Base-by-base conservation (phyloP, 768 basidiomycete genomes). In the Leccinum subtestaceum region DNA sequence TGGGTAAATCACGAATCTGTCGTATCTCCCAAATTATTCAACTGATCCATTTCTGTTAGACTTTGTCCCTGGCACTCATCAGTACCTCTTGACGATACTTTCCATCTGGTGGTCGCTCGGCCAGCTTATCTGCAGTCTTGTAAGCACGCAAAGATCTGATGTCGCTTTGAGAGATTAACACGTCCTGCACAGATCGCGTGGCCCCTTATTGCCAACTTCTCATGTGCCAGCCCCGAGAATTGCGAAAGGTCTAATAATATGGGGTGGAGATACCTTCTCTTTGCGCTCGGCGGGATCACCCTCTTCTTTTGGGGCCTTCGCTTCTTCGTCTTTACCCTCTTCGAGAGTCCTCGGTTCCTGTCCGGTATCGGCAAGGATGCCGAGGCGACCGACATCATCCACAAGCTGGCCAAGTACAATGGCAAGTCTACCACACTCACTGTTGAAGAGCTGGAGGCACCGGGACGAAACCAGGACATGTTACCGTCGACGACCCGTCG, bases 181-280 rank as follows among this genome's bases (percentile, higher is more conserved):
- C 4, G 5, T 17, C 3, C 1, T 15, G n/a, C 38, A 25, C 43
- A 83, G 82, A 64, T 86, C 59, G 84, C 84, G 1, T 85, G 84
- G 84, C 83, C 84, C 2, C 66, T 86, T 21, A 81, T 85, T 17
- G 74, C 80, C 13, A 81, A 83, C 61, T 79, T 80, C 60, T 82
- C 84, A 7, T 86, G 85, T 60, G 55, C 75, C 0, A 62, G 68
- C 3, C 17, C 72, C 0, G 59, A 57, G 5, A 63, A 72, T 3
- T 82, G 82, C 59, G 58, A 74, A 38, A 77, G 73, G 50, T 67
- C 74, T 2, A 62, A 80, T 19, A 86, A 86, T 62, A 85, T 83
- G 84, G 84, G 85, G 23, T 86, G 85, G 85, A 75, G 85, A 29
- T 85, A 86, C 65, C 76, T 84, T 25, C 70, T 84, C 32, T 78